Base-by-base conservation (phyloP, 2,329 filamentous ascomycete genomes). In the Furcasterigmium furcatum region DNA sequence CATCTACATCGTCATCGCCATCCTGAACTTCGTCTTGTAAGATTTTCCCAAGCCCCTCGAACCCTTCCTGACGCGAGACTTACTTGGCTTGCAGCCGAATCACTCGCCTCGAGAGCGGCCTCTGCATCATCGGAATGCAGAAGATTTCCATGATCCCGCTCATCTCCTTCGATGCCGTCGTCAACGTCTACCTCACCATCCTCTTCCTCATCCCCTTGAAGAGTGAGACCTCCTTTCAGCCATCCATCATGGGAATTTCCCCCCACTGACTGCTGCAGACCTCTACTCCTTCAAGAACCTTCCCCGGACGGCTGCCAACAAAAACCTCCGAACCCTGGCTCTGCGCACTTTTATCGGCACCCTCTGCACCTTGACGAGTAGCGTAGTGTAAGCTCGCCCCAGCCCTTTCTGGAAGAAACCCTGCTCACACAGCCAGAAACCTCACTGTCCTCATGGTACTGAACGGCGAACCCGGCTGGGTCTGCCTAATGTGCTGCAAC, bases 401-500 rank as follows among this genome's bases (percentile, higher is more conserved):
- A 13, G 5, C 3, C 24, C 21, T 16, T 18, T 38, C 22, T 25
- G 5, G 4, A 27, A 27, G 36, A 38, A 45, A 39, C 22, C 20
- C 41, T 43, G 9, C 35, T 34, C 9, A 52, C 25, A 34, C 43
- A 10, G 14, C 1, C 44, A 81, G 78, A 4, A 85, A 85, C 55
- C 61, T 85, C 3, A 73, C 74, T 4, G 71, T 84, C 0, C 62
- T 85, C 1, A 76, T 82, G 68, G 70, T 70, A 2, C 69, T 85
- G 2, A 62, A 79, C 20, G 81, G 81, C 12, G 81, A 85, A 56
- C 80, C 77, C 3, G 81, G 76, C 4, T 85, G 81, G 80, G 72
- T 85, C 3, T 85, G 80, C 52, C 69, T 85, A 4, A 80, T 83
- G 66, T 80, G 79, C 55, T 86, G 82, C 56, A 85, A 84, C 55